Conservation (phyloP, 2,329 filamentous ascomycete genomes). For the Diaporthe vexans region DNA sequence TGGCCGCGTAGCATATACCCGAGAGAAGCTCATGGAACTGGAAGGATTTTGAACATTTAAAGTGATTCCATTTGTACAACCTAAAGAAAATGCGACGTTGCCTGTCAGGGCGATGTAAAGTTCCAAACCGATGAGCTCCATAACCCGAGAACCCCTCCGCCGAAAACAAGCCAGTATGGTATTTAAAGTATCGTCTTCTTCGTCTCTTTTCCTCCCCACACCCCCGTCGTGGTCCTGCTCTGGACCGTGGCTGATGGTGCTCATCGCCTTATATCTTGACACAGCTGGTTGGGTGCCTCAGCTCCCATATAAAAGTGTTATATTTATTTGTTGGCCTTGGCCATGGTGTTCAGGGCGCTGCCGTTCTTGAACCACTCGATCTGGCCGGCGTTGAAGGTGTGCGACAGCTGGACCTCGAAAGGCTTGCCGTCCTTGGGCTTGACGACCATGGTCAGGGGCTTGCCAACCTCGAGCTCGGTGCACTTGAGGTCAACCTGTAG, state of each 20-base stretch:
- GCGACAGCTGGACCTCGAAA: constrained; percentile 87
- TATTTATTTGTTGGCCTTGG: constrained; percentile 69
- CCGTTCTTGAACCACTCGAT: constrained; percentile 99
- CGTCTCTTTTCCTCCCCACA: constrained; percentile 49
- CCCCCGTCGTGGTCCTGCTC: constrained; percentile 40
- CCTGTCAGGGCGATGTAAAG: constrained; percentile 39
- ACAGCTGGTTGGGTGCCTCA: background rate
- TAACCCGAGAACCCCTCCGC: constrained; percentile 33
- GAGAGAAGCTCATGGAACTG: too few species aligned
- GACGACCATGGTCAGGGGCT: constrained; percentile 92
- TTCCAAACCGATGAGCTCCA: constrained; percentile 43
- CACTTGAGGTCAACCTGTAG: constrained; percentile 82
- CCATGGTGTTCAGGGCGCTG: constrained; percentile 98
- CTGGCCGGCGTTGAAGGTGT: constrained; percentile 99
- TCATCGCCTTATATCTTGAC: constrained; percentile 21
- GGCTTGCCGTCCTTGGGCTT: constrained; percentile 88
- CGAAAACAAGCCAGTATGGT: constrained; percentile 40
- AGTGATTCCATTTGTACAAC: constrained; percentile 55
- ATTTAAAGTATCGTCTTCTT: constrained; percentile 46
- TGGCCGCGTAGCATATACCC: too few species aligned
- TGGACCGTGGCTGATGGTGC: constrained; percentile 9
- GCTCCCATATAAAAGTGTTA: constrained; percentile 5
- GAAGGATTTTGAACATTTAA: constrained; percentile 42
- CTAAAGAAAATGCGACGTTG: constrained; percentile 45
- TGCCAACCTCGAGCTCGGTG: constrained; percentile 91